Base-by-base conservation (phyloP, 179 eudicot genomes). In the Camellia oleifera region DNA sequence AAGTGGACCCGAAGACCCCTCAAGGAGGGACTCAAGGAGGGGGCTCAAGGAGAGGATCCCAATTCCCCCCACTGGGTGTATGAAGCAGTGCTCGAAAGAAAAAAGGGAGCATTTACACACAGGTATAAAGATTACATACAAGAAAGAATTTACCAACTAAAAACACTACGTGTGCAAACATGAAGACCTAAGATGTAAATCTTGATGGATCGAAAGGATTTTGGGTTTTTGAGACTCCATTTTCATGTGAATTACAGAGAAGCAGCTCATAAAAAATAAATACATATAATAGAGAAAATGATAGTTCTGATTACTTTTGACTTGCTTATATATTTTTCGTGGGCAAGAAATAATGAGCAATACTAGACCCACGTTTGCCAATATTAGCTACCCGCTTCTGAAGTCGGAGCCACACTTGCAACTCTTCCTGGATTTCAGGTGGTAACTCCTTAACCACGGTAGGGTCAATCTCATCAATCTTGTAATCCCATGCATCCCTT, bases 361-460 rank as follows among this genome's bases (percentile, higher is more conserved):
- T 94, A 79, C 83, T 81, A 9, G 87, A 83, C 79, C 88, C 87
- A 54, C 81, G 73, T 80, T 85, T 90, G 20, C 74, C 67, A 5
- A 78, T 64, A 73, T 81, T 88, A 77, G 85, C 40, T 32, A 1
- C 81, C 66, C 87, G 94, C 85, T 91, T 94, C 67, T 69, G 86
- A 80, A 96, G 92, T 77, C 78, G 93, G 56, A 90, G 81, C 94
- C 88, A 90, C 56, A 86, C 89, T 40, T 83, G 81, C 64, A 93
- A 83, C 88, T 94, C 97, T 77, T 86, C 86, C 82, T 92, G 96
- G 73, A 94, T 93, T 79, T 93, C 91, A 13, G 69, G 82, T 42
- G 98, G 97, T 63, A 94, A 84, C 89, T 94, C 97, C 7, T 88
- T 77, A 44, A 94, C 45, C 67, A 91, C 84, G 44, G 78, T 63